Conservation (phyloP, 2,329 filamentous ascomycete species). For the Epichloe sibirici region DNA sequence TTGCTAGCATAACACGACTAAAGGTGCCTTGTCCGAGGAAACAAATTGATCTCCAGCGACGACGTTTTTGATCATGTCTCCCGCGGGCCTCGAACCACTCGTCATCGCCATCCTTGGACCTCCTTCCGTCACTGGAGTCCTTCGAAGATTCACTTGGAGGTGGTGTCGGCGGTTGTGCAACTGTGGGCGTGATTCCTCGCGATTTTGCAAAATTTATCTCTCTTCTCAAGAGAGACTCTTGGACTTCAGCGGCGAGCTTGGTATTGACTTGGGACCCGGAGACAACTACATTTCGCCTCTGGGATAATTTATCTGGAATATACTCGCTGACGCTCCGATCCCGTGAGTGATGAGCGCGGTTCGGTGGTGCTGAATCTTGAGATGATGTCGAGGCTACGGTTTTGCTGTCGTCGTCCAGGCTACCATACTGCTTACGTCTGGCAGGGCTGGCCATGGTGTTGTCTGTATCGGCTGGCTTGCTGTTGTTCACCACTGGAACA, state of each 20-base stretch:
- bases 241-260: slow-evolving; percentile 21
- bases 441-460: slow-evolving; percentile 34
- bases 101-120: slow-evolving; percentile 27
- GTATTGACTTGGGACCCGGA: slow-evolving; percentile 44
- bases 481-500: slow-evolving; percentile 36
- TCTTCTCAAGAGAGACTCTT: slow-evolving; percentile 46
- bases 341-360: slow-evolving; percentile 37
- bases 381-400: slow-evolving; percentile 17
- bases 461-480: slow-evolving; percentile 36
- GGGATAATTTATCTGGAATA: slow-evolving; percentile 57
- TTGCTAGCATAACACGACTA: slow-evolving; percentile 85
- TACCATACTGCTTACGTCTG: slow-evolving; percentile 44
- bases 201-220: slow-evolving; percentile 72
- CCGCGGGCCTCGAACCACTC: slow-evolving; percentile 62
- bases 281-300: slow-evolving; percentile 62
- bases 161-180: slow-evolving; percentile 62
- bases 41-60: slow-evolving; percentile 68
- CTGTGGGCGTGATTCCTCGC: slow-evolving; percentile 53
- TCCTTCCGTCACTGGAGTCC: slow-evolving; percentile 28
- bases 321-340: slow-evolving; percentile 88
- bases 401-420: slow-evolving; percentile 19
- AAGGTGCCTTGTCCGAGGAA: slow-evolving; percentile 88
- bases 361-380: slow-evolving; percentile 10
- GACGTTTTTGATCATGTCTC: slow-evolving; percentile 54
- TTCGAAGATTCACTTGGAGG: slow-evolving; percentile 63